Percentiles rank a stretch among this genome's conserved stretches.
phyloP scores from a whole-genome alignment of 345 rosid genomes.

The Dovyalis caffra region DNA sequence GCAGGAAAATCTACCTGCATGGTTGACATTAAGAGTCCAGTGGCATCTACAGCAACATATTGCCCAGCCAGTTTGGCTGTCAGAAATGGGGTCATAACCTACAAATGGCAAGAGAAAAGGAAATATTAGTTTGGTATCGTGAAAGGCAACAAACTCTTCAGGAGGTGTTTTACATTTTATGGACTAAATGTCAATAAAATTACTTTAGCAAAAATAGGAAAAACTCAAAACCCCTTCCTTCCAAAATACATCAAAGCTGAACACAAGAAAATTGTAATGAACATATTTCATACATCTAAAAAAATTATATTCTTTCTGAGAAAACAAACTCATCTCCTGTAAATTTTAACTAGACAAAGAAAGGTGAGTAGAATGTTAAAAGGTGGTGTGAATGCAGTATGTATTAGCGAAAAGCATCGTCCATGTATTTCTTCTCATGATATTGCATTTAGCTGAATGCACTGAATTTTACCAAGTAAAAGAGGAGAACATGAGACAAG shows the following conservation, averaged over 20 bases:
- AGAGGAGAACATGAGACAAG: conserved; percentile 9
- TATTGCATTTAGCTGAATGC: not conserved
- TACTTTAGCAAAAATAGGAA: not conserved
- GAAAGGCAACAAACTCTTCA: not conserved
- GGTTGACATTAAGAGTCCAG: too few species aligned
- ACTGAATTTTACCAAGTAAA: not conserved
- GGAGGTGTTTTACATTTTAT: not conserved
- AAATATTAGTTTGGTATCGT: not conserved
- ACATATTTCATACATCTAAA: not conserved
- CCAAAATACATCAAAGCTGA: not conserved
- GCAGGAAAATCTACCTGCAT: too few species aligned
- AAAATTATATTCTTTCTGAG: not conserved
- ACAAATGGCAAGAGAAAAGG: conserved; percentile 20
- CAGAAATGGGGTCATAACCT: conserved; percentile 90
- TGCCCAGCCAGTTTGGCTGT: conserved; percentile 85
- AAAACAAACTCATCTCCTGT: too few species aligned
- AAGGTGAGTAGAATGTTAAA: not conserved
- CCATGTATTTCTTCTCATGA: not conserved
- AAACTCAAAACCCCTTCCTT: not conserved
- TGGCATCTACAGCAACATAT: conserved; percentile 81
- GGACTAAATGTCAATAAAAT: not conserved
- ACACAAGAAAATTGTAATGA: not conserved
- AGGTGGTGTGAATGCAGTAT: not conserved
- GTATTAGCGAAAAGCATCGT: not conserved
- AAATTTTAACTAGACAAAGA: not conserved